These are phyloP conservation scores for Fusarium marasasianum DNA, from an alignment of 2,329 filamentous ascomycete genomes.

Conservation along the genomic window DNA sequence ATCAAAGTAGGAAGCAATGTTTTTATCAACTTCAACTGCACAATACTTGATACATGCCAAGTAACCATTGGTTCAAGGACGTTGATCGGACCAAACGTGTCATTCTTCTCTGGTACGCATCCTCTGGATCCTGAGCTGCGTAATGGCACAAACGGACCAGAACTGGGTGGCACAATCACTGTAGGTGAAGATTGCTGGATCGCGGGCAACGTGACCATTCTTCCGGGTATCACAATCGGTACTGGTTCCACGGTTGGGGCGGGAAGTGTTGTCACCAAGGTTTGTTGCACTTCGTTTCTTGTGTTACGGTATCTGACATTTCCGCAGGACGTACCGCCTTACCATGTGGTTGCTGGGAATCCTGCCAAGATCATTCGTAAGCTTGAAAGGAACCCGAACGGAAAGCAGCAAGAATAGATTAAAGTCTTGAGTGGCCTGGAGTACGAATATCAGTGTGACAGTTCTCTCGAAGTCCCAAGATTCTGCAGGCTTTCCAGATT, in stretches of 20 bases:
- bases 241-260: slow-evolving; percentile 79
- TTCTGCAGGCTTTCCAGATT: background rate
- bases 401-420: background rate
- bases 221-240: slow-evolving; percentile 83
- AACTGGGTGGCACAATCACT: slow-evolving; percentile 75
- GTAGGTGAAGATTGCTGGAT: slow-evolving; percentile 87
- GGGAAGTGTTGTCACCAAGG: slow-evolving; percentile 83
- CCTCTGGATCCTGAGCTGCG: slow-evolving; percentile 79
- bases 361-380: slow-evolving; percentile 37
- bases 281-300: slow-evolving; percentile 21
- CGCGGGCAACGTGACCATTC: slow-evolving; percentile 74
- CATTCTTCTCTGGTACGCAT: slow-evolving; percentile 78
- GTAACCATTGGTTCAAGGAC: slow-evolving; percentile 82
- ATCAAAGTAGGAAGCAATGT: slow-evolving; percentile 72
- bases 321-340: slow-evolving; percentile 45
- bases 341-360: slow-evolving; percentile 43
- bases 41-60: slow-evolving; percentile 78
- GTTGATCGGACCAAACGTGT: slow-evolving; percentile 81
- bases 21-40: slow-evolving; percentile 79
- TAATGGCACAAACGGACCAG: slow-evolving; percentile 79
- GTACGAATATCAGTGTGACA: background rate
- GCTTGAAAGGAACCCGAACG: slow-evolving; percentile 14
- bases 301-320: background rate
- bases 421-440: background rate
- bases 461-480: background rate